Base-by-base conservation (phyloP, 768 basidiomycete genomes). In the Podaxis sp. region DNA sequence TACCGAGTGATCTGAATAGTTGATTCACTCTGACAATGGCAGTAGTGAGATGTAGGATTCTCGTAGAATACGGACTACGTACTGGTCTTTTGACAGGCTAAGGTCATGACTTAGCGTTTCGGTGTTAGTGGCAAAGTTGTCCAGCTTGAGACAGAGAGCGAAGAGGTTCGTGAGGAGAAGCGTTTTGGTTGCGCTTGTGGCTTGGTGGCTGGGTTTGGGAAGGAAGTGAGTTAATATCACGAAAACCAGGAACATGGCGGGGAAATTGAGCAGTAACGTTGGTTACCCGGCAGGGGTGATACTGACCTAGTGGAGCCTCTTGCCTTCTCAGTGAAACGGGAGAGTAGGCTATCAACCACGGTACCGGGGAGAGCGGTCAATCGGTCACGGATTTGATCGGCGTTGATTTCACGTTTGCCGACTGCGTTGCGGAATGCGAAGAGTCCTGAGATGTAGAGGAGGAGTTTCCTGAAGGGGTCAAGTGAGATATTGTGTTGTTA, bases 401-500 rank as follows among this genome's bases (percentile, higher is more conserved):
- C 84, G 49, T 84, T 72, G 69, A 84, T 66, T 36, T 72, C 65
- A 74, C 75, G 75, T 60, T 66, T 66, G 30, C 71, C 67, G 6
- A 80, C 75, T 0, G 80, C 70, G 65, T 79, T 78, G 50, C 84
- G 82, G 75, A 96, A 90, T 8, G 82, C 77, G 63, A 96, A 77
- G 83, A 99, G 88, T n/a, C 84, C 77, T 0, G 94, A 87, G 66
- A 96, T 88, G 76, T 94, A 96, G 62, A 89, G 77, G 33, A 95
- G 68, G 52, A 91, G 84, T 75, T 89, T 90, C 53, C 93, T 94
- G 69, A 36, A n/a, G 4, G 24, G 30, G 26, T 38, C 26, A 36
- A 36, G 26, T 64, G 55, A 60, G 58, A 5, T 48, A 58, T 22
- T 17, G 54, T 48, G 54, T 44, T 48, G 49, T 38, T 40, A 13